These are phyloP conservation scores for Tulasnella sp. DNA, from an alignment of 768 basidiomycete genomes.

Conservation along the genomic window DNA sequence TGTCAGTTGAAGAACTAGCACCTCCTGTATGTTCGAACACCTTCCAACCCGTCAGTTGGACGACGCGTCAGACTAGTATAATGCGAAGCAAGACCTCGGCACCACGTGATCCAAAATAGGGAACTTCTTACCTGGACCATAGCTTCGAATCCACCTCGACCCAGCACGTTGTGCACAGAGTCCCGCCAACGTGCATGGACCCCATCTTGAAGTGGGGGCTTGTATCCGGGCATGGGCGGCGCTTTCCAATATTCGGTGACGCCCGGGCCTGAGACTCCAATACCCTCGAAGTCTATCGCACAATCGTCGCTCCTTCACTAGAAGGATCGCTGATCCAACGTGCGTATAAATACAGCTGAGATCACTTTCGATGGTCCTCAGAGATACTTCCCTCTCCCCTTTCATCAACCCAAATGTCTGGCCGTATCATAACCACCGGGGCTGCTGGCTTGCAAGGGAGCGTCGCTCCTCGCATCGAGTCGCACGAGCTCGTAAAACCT, in stretches of 20 bases:
- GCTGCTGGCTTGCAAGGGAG: not conserved
- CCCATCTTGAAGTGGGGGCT: not conserved
- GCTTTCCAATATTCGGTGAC: not conserved
- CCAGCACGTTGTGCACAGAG: not conserved
- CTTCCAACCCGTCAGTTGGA: not conserved
- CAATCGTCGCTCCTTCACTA: not conserved
- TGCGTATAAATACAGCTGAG: not conserved
- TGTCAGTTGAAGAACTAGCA: no score
- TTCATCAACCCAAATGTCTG: not conserved
- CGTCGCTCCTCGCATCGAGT: constrained; percentile 3
- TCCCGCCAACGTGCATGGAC: not conserved
- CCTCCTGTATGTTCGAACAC: no score
- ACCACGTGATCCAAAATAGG: not conserved
- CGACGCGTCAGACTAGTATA: not conserved
- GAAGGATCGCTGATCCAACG: not conserved
- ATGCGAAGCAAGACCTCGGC: not conserved
- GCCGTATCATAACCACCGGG: not conserved
- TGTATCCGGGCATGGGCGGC: not conserved
- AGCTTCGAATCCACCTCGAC: not conserved
- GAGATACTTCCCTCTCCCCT: not conserved
- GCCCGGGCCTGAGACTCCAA: not conserved
- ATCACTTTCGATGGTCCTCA: not conserved
- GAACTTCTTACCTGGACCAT: no score
- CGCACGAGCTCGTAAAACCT: not conserved
- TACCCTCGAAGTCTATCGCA: not conserved